Conservation (phyloP, 495 filamentous ascomycete species). For the Choiromyces venosus region DNA sequence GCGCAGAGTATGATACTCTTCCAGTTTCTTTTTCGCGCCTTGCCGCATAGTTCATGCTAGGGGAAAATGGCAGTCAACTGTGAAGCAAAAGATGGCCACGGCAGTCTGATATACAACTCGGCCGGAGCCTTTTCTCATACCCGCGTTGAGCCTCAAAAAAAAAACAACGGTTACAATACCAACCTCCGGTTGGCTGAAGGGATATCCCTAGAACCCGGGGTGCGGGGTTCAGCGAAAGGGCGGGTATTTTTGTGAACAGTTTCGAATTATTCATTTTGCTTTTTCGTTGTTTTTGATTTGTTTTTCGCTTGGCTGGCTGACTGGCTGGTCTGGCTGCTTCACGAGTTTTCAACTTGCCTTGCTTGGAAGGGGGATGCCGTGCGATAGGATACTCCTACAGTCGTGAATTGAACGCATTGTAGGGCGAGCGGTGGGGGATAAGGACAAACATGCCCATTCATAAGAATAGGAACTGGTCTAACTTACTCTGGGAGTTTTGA, state of each 20-base stretch:
- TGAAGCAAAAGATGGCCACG: background rate
- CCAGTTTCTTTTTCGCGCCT: background rate
- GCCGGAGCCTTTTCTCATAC: background rate
- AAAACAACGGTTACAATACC: background rate
- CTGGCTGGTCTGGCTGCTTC: background rate
- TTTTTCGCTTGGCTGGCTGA: background rate
- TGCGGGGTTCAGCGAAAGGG: background rate
- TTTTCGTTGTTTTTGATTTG: background rate
- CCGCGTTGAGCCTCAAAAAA: background rate
- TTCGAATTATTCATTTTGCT: background rate
- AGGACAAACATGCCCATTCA: background rate
- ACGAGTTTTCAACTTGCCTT: background rate
- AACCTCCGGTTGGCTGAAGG: background rate
- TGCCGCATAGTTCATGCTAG: background rate
- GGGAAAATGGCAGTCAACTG: background rate
- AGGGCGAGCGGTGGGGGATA: background rate
- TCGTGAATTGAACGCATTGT: background rate
- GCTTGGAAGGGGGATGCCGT: background rate
- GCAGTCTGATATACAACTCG: background rate
- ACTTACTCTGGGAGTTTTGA: background rate
- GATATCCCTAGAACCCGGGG: background rate
- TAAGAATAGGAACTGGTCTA: background rate
- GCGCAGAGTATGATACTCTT: background rate
- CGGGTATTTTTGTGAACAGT: background rate
- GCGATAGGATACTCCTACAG: background rate